Base-by-base conservation (phyloP, 1,284 basidiomycete genomes). In the Exsudoporus floridanus region DNA sequence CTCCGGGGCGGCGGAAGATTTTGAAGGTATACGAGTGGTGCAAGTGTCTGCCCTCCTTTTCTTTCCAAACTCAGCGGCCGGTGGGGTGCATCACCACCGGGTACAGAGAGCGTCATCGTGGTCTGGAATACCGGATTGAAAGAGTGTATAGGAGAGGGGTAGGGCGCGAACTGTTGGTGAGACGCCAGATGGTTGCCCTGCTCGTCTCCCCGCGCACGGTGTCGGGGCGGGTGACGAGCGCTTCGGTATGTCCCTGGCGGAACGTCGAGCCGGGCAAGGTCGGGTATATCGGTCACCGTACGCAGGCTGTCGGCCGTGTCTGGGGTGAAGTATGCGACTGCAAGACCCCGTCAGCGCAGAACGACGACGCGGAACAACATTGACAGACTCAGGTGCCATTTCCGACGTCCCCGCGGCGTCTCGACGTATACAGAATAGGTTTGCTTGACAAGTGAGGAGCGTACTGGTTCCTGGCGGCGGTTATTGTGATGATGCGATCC, bases 391-490 rank as follows among this genome's bases (percentile, higher is more conserved):
- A 90, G 74, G 60, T 90, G 88, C 88, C 88, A 89, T 62, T 90
- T 90, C 56, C 83, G 78, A 55, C 79, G 78, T 30, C 85, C 85
- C 52, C 75, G 71, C 19, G 74, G 60, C 4, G 81, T 83, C 30
- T 86, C 77, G 37, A 88, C 84, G 58, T 78, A 85, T 30, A 88
- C 86, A 7, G 88, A 90, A 63, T 88, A 90, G 0, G 88, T 90
- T 69, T 90, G 88, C 63, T 90, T 90, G 52, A 88, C 78, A 30
- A 90, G 76, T 38, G 77, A 74, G 38, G 79, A 77, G 50, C 82
- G 75, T 45, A 70, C 62, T 33, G 61, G 62, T n/a, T 71, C 70
- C 49, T 69, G 69, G 52, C 65, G 63, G 36, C 62, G 49, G 21
- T 60, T 56, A 72, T 72, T 48, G 67, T 69, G 52, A 63, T 73